Conservation (phyloP, 768 basidiomycete genomes). For the Pisolithus microcarpus region DNA sequence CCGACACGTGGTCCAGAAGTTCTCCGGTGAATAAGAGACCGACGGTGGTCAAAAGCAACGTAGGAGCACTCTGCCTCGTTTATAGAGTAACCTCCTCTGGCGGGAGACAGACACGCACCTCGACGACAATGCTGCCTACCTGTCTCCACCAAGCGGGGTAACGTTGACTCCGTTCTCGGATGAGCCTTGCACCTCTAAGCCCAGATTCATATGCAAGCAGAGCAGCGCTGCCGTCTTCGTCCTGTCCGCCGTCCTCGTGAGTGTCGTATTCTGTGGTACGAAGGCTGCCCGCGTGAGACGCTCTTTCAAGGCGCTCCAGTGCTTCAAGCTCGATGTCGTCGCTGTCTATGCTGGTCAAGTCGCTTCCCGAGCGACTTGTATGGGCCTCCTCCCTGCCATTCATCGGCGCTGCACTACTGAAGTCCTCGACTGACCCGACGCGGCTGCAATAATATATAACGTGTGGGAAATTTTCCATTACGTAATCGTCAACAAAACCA, state of each 20-base stretch:
- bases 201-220: constrained; percentile 34
- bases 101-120: constrained; percentile 40
- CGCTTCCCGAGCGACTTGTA: not conserved
- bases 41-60: constrained; percentile 74
- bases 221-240: constrained; percentile 37
- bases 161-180: constrained; percentile 1
- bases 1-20: constrained; percentile 80
- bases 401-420: constrained; percentile 1
- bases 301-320: constrained; percentile 22
- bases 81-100: constrained; percentile 2
- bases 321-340: constrained; percentile 29
- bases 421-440: not conserved
- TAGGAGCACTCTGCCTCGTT: constrained; percentile 66
- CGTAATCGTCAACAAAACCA: constrained; percentile 23
- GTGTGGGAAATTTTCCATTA: constrained; percentile 11
- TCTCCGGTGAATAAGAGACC: constrained; percentile 89
- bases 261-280: constrained; percentile 21
- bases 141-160: constrained; percentile 42
- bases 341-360: not conserved
- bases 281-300: constrained; percentile 17
- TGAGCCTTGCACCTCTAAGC: constrained; percentile 21
- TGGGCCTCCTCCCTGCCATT: constrained; percentile 3
- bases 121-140: constrained; percentile 56
- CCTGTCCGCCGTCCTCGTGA: constrained; percentile 24
- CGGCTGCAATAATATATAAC: not conserved